phyloP scores from a whole-genome alignment of 805 yeast species.

The Lachancea quebecensis region DNA sequence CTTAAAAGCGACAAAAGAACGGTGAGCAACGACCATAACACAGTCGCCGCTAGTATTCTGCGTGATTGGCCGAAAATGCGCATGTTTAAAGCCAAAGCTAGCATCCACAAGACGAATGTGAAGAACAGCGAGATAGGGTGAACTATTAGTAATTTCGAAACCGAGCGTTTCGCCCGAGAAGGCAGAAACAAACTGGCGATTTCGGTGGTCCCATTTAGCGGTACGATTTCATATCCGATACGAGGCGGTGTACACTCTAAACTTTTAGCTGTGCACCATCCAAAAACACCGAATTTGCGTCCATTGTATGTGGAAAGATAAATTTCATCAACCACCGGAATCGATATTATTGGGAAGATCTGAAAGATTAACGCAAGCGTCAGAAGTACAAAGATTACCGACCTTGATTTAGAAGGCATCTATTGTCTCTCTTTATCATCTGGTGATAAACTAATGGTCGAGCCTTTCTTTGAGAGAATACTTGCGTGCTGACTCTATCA shows the following conservation, averaged over 20 bases:
- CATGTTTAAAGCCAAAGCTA: slow-evolving; percentile 37
- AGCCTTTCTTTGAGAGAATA: no score
- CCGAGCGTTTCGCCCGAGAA: slow-evolving; percentile 49
- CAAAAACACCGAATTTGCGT: slow-evolving; percentile 62
- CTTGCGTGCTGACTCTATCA: no score
- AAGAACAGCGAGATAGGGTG: slow-evolving; percentile 60
- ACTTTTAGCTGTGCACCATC: slow-evolving; percentile 41
- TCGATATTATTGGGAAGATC: slow-evolving; percentile 51
- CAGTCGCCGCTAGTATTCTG: slow-evolving; percentile 42
- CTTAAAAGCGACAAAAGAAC: slow-evolving; percentile 66
- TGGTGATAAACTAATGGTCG: not conserved
- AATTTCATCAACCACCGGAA: slow-evolving; percentile 47
- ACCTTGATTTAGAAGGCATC: slow-evolving; percentile 3
- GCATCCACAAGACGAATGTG: slow-evolving; percentile 40
- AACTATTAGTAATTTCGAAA: slow-evolving; percentile 55
- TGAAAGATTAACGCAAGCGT: slow-evolving; percentile 50
- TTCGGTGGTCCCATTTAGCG: not conserved
- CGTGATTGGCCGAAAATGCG: slow-evolving; percentile 33
- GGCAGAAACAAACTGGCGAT: slow-evolving; percentile 42
- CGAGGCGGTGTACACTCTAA: slow-evolving; percentile 13
- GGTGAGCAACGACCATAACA: slow-evolving; percentile 57
- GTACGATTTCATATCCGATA: slow-evolving; percentile 16
- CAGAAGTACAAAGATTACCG: slow-evolving; percentile 29
- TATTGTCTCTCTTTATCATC: not conserved
- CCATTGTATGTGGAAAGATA: slow-evolving; percentile 45